Base-by-base conservation (phyloP, 23 red algal species). In the Cyanidium caldarium region DNA sequence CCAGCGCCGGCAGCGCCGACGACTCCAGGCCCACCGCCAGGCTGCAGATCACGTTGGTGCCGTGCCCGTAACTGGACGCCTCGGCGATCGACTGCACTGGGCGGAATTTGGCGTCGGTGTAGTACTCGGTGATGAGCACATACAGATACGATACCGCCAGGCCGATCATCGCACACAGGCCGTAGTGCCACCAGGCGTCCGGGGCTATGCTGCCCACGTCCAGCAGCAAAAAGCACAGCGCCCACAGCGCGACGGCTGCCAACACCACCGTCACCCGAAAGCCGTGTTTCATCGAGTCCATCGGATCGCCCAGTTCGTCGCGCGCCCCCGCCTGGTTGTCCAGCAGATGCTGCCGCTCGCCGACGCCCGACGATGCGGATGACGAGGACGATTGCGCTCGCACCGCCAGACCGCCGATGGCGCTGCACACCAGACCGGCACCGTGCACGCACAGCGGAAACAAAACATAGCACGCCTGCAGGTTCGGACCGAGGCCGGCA, bases 1-100 rank as follows among this genome's bases (percentile, higher is more conserved):
- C 38, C 36, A 56, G 3, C 0, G 73, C 33, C 29, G 85, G 85
- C 40, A 84, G 23, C n/a, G 51, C 78, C 10, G 69, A 51, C 31
- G 77, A 77, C 33, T 82, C 42, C 68, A 88, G 72, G 31, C 85
- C 77, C 1, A 88, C 69, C n/a, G 77, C 78, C 1, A 88, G 57
- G 21, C 70, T 77, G 12, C 75, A 42, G 20, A 83, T 88, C 2
- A 88, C 69, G 14, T 72, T 40, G 10, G 82, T 66, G 0, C 35
- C 42, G 12, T 65, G 70, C 1, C 73, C 82, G 29, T 37, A 73
- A n/a, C 26, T 33, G n/a, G 39, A 34, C n/a, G 70, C 70, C 15
- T 17, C 16, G 2, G 70, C 70, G 28, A 86, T 58, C n/a, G 7
- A 16, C n/a, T 34, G 51, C 1, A 57, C 31, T 5, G 67, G 73